These are phyloP conservation scores for Sarocladium oryzae DNA, from an alignment of 2,329 filamentous ascomycete genomes.

Conservation along the genomic window DNA sequence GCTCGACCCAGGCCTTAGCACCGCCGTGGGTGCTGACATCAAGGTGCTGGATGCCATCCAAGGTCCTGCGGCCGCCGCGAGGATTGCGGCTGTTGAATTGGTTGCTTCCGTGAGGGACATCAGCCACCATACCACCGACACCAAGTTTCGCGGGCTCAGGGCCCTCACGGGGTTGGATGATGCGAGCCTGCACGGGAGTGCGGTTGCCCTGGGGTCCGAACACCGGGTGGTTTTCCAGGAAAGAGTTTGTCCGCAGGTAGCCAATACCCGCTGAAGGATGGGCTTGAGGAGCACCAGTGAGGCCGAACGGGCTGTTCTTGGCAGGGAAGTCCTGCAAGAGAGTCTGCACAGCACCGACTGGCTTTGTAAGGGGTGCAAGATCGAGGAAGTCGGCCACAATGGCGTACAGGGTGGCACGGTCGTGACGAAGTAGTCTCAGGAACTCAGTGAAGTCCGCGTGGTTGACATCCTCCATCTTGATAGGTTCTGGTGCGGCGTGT, in stretches of 20 bases:
- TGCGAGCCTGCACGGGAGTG: slow-evolving; percentile 42
- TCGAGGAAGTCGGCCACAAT: slow-evolving; percentile 56
- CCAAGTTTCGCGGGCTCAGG: slow-evolving; percentile 37
- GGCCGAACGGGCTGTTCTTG: slow-evolving; percentile 37
- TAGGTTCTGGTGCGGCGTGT: slow-evolving; percentile 20
- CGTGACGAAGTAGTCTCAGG: slow-evolving; percentile 44
- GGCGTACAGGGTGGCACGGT: slow-evolving; percentile 44
- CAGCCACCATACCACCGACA: slow-evolving; percentile 47
- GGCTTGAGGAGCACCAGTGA: slow-evolving; percentile 49
- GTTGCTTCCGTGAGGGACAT: slow-evolving; percentile 35
- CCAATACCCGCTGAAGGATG: slow-evolving; percentile 58
- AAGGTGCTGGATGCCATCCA: slow-evolving; percentile 32
- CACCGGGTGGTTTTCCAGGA: slow-evolving; percentile 52
- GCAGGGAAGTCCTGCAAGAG: slow-evolving; percentile 2
- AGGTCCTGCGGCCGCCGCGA: slow-evolving; percentile 13
- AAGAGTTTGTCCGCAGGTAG: slow-evolving; percentile 50
- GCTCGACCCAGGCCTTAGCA: slow-evolving; percentile 46
- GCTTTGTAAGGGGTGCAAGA: slow-evolving; percentile 44
- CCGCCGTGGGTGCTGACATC: slow-evolving; percentile 45
- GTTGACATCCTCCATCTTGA: slow-evolving; percentile 33
- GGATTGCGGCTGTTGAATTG: slow-evolving; percentile 25
- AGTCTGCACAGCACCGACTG: slow-evolving; percentile 18
- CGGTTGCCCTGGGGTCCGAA: slow-evolving; percentile 51
- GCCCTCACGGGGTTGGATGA: slow-evolving; percentile 39
- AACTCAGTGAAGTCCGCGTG: slow-evolving; percentile 46